A percentile compares a stretch with the other conserved stretches of the same genome.
Conservation (phyloP, 1,284 basidiomycete genomes). For the Cutaneotrichosporon sp. region DNA sequence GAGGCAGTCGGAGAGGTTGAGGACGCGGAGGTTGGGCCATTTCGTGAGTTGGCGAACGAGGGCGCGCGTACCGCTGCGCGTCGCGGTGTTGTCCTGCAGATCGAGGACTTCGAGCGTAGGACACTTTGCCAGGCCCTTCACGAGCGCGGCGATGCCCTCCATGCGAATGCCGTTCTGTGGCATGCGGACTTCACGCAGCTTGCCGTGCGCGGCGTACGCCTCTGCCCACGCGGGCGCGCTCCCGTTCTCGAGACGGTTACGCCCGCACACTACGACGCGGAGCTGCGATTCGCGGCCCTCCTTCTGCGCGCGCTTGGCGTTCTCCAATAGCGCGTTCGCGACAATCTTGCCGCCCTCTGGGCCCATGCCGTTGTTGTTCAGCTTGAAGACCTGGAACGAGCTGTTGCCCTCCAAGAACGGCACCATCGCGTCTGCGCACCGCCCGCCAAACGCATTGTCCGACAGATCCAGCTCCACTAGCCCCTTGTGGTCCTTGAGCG, state of each 20-base stretch:
- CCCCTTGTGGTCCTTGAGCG: constrained; percentile 70
- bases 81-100: constrained; percentile 94
- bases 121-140: constrained; percentile 67
- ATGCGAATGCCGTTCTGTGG: constrained; percentile 96
- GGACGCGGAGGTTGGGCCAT: constrained; percentile 67
- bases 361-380: constrained; percentile 98
- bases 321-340: constrained; percentile 74
- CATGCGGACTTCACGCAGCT: constrained; percentile 78
- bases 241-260: constrained; percentile 91
- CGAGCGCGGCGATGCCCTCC: constrained; percentile 82
- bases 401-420: constrained; percentile 78
- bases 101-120: constrained; percentile 70
- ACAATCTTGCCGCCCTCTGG: constrained; percentile 80
- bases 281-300: constrained; percentile 66
- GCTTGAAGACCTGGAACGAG: constrained; percentile 72
- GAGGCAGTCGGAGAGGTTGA: constrained; percentile 91
- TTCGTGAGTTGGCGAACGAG: constrained; percentile 65
- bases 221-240: constrained; percentile 77
- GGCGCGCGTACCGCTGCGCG: constrained; percentile 63
- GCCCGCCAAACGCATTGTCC: constrained; percentile 95
- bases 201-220: constrained; percentile 77
- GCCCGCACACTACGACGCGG: constrained; percentile 80
- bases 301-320: constrained; percentile 64
- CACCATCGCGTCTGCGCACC: constrained; percentile 91
- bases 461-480: constrained; percentile 85